A percentile compares a stretch with the other conserved stretches of the same genome.
Conservation (phyloP, 805 yeast genomes). For the Candida sithepensis region DNA sequence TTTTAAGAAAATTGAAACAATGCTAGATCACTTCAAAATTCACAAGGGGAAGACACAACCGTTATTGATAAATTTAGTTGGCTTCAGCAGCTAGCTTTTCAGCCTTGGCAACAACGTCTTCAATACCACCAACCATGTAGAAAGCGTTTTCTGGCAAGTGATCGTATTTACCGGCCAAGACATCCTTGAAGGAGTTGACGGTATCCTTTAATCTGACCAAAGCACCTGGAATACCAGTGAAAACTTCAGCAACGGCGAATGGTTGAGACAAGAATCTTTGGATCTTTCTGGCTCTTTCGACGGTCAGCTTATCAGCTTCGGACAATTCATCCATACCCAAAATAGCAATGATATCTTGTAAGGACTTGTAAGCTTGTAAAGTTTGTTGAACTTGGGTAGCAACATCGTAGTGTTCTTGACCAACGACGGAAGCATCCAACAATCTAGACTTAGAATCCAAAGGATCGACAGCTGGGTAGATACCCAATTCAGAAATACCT, state of each 20-base stretch:
- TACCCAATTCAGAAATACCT: constrained; percentile 99
- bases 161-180: constrained; percentile 97
- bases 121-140: constrained; percentile 99
- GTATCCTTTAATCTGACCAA: constrained; percentile 97
- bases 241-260: constrained; percentile 98
- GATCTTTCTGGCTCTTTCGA: constrained; percentile 99
- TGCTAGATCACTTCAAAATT: neutral
- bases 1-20: neutral
- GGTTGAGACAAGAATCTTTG: constrained; percentile 99
- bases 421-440: constrained; percentile 94
- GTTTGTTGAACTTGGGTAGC: constrained; percentile 97
- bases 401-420: constrained; percentile 97
- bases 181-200: constrained; percentile 90
- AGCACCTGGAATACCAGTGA: constrained; percentile 99
- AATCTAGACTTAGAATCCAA: constrained; percentile 99
- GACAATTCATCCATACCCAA: constrained; percentile 99
- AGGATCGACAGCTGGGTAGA: constrained; percentile 99
- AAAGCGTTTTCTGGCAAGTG: constrained; percentile 98
- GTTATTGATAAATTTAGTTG: constrained; percentile 38
- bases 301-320: constrained; percentile 97
- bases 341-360: constrained; percentile 99
- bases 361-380: constrained; percentile 98
- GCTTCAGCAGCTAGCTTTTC: constrained; percentile 97
- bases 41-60: too few species aligned
- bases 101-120: constrained; percentile 97